phyloP scores from a whole-genome alignment of 768 basidiomycete species.

The Macrocybe gigantea region DNA sequence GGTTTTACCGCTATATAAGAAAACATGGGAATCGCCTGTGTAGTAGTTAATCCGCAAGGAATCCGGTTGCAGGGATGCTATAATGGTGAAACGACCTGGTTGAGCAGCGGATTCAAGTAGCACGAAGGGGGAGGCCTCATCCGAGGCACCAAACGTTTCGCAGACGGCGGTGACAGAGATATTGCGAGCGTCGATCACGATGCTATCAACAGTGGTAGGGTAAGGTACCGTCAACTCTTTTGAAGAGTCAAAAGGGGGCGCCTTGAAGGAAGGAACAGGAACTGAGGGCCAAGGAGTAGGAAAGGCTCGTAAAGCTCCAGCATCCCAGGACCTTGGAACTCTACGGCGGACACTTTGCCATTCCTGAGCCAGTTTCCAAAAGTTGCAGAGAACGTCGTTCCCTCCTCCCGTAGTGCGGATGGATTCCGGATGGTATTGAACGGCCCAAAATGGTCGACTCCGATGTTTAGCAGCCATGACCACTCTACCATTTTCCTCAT shows the following conservation, averaged over 20 bases:
- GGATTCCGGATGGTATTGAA: conserved; percentile 89
- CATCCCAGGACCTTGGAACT: conserved; percentile 34
- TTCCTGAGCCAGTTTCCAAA: conserved; percentile 60
- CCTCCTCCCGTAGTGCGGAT: conserved; percentile 68
- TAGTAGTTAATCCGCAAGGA: conserved; percentile 56
- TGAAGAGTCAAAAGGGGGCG: conserved; percentile 8
- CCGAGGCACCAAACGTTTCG: conserved; percentile 53
- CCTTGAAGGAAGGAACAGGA: conserved; percentile 17
- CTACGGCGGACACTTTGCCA: conserved; percentile 46
- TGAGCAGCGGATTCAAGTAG: conserved; percentile 72
- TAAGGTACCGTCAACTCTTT: conserved; percentile 1
- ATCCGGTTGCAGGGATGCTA: conserved; percentile 51
- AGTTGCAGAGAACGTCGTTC: conserved; percentile 61
- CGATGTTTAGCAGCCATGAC: conserved; percentile 72
- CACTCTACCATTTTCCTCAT: conserved; percentile 61
- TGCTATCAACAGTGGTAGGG: conserved; percentile 22
- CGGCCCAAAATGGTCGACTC: conserved; percentile 73
- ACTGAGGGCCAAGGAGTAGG: conserved; percentile 57
- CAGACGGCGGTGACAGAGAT: conserved; percentile 43
- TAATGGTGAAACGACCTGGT: conserved; percentile 70
- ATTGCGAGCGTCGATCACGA: conserved; percentile 35
- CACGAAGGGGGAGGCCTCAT: conserved; percentile 59
- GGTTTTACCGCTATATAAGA: conserved; percentile 31
- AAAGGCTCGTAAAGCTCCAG: conserved; percentile 25
- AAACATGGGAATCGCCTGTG: conserved; percentile 43